These are phyloP conservation scores for Silene coronaria DNA, from an alignment of 179 eudicot genomes.

Conservation along the genomic window DNA sequence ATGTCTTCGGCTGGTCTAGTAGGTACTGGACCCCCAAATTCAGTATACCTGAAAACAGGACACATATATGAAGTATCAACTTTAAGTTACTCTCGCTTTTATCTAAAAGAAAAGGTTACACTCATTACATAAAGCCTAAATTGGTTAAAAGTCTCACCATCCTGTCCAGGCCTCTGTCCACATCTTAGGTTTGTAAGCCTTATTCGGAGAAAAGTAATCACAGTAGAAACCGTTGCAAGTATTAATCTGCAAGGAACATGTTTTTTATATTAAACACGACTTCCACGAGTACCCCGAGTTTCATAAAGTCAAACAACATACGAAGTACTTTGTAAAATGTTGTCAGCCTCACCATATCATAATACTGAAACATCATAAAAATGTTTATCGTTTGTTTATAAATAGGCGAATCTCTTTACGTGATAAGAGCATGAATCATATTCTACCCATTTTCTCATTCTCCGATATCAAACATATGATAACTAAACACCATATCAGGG, in stretches of 20 bases:
- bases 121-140: not conserved
- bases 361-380: no score
- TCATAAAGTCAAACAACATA: conserved; percentile 13
- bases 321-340: not conserved
- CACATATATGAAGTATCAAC: not conserved
- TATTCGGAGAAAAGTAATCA: conserved; percentile 82
- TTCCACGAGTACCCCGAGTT: not conserved
- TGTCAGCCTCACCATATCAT: conserved; percentile 12
- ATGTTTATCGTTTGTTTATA: not conserved
- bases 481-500: conserved; percentile 1
- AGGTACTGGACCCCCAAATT: conserved; percentile 90
- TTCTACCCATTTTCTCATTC: conserved; percentile 12
- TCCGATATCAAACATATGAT: conserved; percentile 23
- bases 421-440: not conserved
- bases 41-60: conserved; percentile 60
- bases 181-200: conserved; percentile 84
- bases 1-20: conserved; percentile 85
- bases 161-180: conserved; percentile 99
- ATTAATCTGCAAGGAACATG: conserved; percentile 52
- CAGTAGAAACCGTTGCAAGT: conserved; percentile 96
- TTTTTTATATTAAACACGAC: not conserved
- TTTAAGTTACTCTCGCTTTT: not conserved
- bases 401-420: not conserved
- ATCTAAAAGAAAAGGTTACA: no score
- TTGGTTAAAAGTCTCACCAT: conserved; percentile 42